Conservation (phyloP, 1,284 basidiomycete genomes). For the Grifola frondosa region DNA sequence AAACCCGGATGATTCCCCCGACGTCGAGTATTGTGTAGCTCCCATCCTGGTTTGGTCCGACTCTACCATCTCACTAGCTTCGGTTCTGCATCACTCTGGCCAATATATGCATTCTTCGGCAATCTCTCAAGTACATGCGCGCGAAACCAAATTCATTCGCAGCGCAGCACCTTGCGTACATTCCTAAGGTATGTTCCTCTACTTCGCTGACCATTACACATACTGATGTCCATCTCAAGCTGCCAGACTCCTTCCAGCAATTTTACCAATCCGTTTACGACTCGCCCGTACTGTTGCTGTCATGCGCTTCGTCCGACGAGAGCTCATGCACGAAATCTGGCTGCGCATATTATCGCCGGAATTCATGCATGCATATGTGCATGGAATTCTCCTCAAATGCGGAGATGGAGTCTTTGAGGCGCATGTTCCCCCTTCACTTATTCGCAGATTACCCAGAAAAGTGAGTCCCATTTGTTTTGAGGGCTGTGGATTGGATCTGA, state of each 20-base stretch:
- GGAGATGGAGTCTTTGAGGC: conserved; percentile 19
- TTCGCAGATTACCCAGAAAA: conserved; percentile 34
- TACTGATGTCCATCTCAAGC: conserved; percentile 3
- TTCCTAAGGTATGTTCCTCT: conserved; percentile 27
- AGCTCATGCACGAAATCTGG: conserved; percentile 27
- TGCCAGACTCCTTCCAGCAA: conserved; percentile 31
- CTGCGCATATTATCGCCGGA: conserved; percentile 19
- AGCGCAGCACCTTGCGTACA: conserved; percentile 27
- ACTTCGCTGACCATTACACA: not conserved
- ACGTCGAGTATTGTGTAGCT: conserved; percentile 25
- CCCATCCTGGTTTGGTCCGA: conserved; percentile 39
- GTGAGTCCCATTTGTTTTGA: conserved; percentile 20
- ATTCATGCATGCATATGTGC: conserved; percentile 23
- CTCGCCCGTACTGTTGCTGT: conserved; percentile 15
- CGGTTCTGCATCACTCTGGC: conserved; percentile 14
- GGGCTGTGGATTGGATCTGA: not conserved
- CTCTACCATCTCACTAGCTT: conserved; percentile 8
- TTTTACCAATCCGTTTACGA: conserved; percentile 14
- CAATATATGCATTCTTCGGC: conserved; percentile 13
- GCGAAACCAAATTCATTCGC: conserved; percentile 12
- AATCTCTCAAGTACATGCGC: conserved; percentile 25
- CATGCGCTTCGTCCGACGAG: conserved; percentile 16
- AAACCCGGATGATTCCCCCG: conserved; percentile 3
- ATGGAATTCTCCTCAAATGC: conserved; percentile 26
- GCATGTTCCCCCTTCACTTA: conserved; percentile 27